phyloP scores from a whole-genome alignment of 768 basidiomycete species.

The Kockovaella imperatae region DNA sequence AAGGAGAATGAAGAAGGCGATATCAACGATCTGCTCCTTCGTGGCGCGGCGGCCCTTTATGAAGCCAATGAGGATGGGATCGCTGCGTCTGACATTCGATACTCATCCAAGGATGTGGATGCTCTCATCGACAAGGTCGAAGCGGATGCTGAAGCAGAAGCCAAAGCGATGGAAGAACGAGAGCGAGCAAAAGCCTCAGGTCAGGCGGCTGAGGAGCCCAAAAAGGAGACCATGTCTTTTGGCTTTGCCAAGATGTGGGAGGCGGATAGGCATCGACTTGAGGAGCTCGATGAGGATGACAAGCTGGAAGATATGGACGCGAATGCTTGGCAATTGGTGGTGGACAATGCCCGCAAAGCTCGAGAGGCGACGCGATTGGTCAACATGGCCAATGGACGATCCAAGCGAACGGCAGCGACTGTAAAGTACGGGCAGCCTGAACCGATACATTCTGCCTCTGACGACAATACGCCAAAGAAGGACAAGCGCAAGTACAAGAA shows the following conservation, averaged over 20 bases:
- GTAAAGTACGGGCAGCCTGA: constrained; percentile 42
- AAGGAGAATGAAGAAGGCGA: constrained; percentile 72
- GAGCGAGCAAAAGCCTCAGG: constrained; percentile 55
- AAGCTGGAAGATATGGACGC: constrained; percentile 11
- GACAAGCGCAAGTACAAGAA: constrained; percentile 35
- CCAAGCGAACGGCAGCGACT: constrained; percentile 53
- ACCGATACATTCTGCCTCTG: constrained; percentile 17
- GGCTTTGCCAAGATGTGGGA: constrained; percentile 90
- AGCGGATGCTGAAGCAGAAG: constrained; percentile 49
- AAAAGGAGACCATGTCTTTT: constrained; percentile 54
- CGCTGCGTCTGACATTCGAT: constrained; percentile 57
- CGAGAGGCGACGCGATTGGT: constrained; percentile 50
- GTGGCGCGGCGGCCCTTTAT: constrained; percentile 79
- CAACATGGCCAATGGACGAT: constrained; percentile 63
- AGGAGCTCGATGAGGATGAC: constrained; percentile 48
- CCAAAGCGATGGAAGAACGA: constrained; percentile 22
- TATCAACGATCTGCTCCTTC: constrained; percentile 79
- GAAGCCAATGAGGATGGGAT: constrained; percentile 50
- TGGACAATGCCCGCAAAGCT: constrained; percentile 51
- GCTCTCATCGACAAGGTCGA: constrained; percentile 81
- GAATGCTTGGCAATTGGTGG: constrained; percentile 69
- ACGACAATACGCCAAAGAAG: constrained; percentile 20
- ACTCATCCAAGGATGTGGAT: constrained; percentile 66
- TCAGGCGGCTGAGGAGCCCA: constrained; percentile 41
- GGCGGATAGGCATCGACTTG: constrained; percentile 60